Conservation (phyloP, 179 eudicot species). For the Pouteria campechiana region DNA sequence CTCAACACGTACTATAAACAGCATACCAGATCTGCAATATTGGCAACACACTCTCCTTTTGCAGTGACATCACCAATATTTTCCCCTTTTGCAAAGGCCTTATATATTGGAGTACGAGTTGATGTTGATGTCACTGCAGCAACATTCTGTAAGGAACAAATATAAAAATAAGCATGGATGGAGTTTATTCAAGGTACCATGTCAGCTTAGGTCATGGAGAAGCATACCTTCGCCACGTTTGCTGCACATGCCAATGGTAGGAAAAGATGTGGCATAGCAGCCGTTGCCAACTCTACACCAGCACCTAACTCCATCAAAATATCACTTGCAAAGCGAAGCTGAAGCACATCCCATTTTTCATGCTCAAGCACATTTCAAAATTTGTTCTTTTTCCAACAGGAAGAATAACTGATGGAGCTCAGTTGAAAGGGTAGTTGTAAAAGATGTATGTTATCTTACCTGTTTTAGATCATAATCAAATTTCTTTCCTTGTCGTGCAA, state of each 20-base stretch:
- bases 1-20: no score
- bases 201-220: no score
- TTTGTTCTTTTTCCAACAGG: neutral
- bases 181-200: neutral
- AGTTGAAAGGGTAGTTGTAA: neutral
- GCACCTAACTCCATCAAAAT: conserved; percentile 97
- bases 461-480: conserved; percentile 97
- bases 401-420: no score
- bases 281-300: conserved; percentile 89
- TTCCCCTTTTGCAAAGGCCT: conserved; percentile 97
- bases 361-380: neutral
- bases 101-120: conserved; percentile 94
- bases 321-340: conserved; percentile 96
- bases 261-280: conserved; percentile 85
- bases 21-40: conserved; percentile 93
- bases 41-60: conserved; percentile 97
- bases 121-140: conserved; percentile 98
- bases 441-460: conserved; percentile 16
- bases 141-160: conserved; percentile 51
- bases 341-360: conserved; percentile 12
- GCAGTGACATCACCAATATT: conserved; percentile 99
- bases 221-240: conserved; percentile 75
- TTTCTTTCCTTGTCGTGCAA: conserved; percentile 93
- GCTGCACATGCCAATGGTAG: conserved; percentile 98
- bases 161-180: neutral